Conservation (phyloP, 805 yeast genomes). For the Saccharomycopsis lassenensis region DNA sequence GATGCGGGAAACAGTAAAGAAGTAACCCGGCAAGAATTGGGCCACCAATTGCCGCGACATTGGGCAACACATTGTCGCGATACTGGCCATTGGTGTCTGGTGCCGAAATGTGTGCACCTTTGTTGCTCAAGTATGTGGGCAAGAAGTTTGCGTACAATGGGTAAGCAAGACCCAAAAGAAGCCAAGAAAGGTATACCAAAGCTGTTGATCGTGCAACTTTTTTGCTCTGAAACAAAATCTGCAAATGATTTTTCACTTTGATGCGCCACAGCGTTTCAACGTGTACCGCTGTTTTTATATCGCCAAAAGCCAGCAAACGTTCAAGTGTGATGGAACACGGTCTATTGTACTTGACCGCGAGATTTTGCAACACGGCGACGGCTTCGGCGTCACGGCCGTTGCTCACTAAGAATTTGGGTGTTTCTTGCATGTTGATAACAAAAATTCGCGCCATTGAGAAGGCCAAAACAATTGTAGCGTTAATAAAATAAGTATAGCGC, state of each 20-base stretch:
- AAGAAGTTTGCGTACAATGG: conserved; percentile 45
- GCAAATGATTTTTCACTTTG: conserved; percentile 28
- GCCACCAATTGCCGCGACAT: conserved; percentile 38
- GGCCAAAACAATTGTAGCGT: conserved; percentile 41
- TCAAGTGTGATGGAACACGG: conserved; percentile 35
- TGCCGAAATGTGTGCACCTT: conserved; percentile 37
- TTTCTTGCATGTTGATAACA: conserved; percentile 36
- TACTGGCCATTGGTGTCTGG: conserved; percentile 29
- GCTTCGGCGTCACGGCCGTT: conserved; percentile 43
- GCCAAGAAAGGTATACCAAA: conserved; percentile 44
- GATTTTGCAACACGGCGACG: conserved; percentile 31
- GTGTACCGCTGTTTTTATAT: conserved; percentile 22
- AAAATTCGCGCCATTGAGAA: conserved; percentile 39
- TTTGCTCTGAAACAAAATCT: conserved; percentile 35
- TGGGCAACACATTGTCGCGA: conserved; percentile 37
- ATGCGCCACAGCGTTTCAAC: conserved; percentile 21
- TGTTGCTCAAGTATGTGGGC: conserved; percentile 38
- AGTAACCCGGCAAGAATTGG: conserved; percentile 39
- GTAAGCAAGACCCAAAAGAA: conserved; percentile 46
- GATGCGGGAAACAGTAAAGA: conserved; percentile 12
- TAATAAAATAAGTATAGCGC: conserved; percentile 46
- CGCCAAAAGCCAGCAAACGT: conserved; percentile 36
- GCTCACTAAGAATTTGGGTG: conserved; percentile 45
- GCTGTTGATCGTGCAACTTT: conserved; percentile 33
- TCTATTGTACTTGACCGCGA: conserved; percentile 38